Conservation (phyloP, 163 green algal genomes). For the Scenedesmus sp. region DNA sequence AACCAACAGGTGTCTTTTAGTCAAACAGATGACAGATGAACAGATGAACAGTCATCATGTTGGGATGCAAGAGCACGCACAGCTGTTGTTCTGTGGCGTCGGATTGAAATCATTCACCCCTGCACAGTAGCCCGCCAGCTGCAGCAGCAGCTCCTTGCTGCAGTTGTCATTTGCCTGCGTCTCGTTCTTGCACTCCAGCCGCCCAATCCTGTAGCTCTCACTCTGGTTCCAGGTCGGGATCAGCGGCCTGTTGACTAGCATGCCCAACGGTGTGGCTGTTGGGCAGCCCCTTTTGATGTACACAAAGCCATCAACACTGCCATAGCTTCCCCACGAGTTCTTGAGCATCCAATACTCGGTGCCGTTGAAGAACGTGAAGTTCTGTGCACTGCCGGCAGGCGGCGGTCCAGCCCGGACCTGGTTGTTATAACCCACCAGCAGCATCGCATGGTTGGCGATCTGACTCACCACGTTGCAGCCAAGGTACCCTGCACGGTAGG, state of each 20-base stretch:
- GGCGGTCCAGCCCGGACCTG: not conserved
- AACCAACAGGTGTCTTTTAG: too few relatives aligned
- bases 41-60: not conserved
- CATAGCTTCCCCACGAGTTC: constrained; percentile 32
- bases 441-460: constrained; percentile 29
- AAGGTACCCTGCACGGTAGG: constrained; percentile 33
- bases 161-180: not conserved
- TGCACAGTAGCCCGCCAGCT: constrained; percentile 30
- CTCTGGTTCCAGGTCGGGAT: constrained; percentile 23
- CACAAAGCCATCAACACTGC: constrained; percentile 46
- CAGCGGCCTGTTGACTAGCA: constrained; percentile 17
- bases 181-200: constrained; percentile 30
- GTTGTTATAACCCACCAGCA: constrained; percentile 36
- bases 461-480: constrained; percentile 37
- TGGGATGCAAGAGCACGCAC: constrained; percentile 37
- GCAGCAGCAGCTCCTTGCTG: constrained; percentile 24
- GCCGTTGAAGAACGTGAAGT: constrained; percentile 13
- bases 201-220: constrained; percentile 13
- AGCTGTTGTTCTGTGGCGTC: not conserved
- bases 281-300: constrained; percentile 43
- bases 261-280: not conserved
- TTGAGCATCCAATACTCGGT: constrained; percentile 30
- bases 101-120: constrained; percentile 27
- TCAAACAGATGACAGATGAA: too few relatives aligned
- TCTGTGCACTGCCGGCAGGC: not conserved